Evolutionary conservation across 176 grass and related monocot genomes (phyloP), one percentile per base, ranked within the genome.

Genomic region (Juncus inflexus): DNA sequence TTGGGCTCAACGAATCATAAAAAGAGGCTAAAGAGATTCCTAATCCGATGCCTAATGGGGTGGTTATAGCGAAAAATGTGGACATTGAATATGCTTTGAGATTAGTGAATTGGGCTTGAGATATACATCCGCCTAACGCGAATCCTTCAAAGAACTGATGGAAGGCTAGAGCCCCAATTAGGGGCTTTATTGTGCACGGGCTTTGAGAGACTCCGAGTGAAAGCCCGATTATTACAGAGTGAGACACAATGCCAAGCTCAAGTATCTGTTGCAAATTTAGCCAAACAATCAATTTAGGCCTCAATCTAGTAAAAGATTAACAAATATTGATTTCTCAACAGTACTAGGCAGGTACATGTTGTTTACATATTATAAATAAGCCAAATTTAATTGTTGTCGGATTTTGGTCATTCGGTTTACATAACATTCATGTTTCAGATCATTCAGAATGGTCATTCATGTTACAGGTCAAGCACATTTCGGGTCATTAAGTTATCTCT

Each of bases 121-220:
- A 81, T 73, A 97, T 86, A 82, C 87, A 91, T 1, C 87, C 92
- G 3, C 87, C 92, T 3, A 97, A 75, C 0, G 87, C 87, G 56
- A 91, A 91, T 0, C 92, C 92, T 61, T 97, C 92, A 8, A 91
- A 97, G 77, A 97, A 97, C 60, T 91, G 92, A 71, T 97, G 92
- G 67, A 97, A 97, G 0, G 92, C 72, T 37, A 97, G 77, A 0
- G 87, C 92, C 0, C 60, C 77, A 0, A 80, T 86, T 38, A 97
- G 50, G n/a, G 92, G 92, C 63, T 63, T 79, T 56, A 97, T 91
- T 1, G 87, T 91, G 77, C 92, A 86, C 4, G 85, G 74, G 64
- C 82, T 91, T 53, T 50, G 75, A 0, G 92, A 91, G 10, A 97
- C 88, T 3, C 87, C 92, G 2, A 97, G 64, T 10, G 94, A 97